These are phyloP conservation scores for Pyricularia sp. DNA, from an alignment of 2,329 filamentous ascomycete genomes.

Conservation along the genomic window DNA sequence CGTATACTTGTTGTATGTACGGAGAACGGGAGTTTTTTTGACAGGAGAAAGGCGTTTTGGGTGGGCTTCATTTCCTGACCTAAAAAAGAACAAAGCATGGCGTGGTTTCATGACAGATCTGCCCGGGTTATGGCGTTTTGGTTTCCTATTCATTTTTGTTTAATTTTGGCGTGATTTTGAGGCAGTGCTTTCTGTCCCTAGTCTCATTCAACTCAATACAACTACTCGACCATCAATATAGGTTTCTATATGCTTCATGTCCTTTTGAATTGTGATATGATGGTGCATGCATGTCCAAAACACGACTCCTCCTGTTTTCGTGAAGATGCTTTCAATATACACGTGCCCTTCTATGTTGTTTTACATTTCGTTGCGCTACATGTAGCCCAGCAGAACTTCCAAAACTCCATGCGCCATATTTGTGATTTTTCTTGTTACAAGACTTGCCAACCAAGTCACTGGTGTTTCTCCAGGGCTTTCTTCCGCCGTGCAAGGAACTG, in stretches of 20 bases:
- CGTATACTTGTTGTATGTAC: not conserved
- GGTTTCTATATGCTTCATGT: not conserved
- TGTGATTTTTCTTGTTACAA: not conserved
- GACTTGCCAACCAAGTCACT: not conserved
- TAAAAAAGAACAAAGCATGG: not conserved
- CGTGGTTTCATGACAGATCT: not conserved
- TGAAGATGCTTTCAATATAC: not conserved
- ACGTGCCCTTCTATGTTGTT: not conserved
- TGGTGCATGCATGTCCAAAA: not conserved
- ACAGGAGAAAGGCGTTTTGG: not conserved
- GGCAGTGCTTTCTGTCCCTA: not conserved
- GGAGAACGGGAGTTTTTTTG: not conserved
- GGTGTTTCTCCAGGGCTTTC: not conserved
- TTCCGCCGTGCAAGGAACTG: not conserved
- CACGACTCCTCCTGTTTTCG: not conserved
- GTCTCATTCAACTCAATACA: not conserved
- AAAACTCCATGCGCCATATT: not conserved
- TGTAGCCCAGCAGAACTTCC: not conserved
- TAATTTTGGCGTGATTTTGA: not conserved
- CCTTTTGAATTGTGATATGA: not conserved
- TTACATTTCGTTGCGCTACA: not conserved
- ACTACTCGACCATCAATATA: not conserved
- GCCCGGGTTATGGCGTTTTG: not conserved
- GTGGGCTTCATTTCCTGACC: not conserved
- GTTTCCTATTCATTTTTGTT: not conserved